phyloP scores from a whole-genome alignment of 2,329 filamentous ascomycete genomes.

The Hymenoscyphus infarciens region DNA sequence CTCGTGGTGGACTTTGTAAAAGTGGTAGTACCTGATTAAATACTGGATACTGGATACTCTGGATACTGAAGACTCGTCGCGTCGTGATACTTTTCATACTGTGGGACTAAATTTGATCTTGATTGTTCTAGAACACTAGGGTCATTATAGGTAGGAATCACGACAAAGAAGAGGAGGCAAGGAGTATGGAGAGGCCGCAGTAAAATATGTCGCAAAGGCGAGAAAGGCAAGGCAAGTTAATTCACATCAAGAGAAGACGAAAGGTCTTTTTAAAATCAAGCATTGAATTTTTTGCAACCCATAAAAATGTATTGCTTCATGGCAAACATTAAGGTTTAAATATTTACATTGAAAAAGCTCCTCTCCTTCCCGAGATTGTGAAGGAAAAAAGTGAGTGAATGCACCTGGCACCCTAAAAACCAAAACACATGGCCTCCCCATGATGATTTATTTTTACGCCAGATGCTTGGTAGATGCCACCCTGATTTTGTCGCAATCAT shows the following conservation, averaged over 20 bases:
- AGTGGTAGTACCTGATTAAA: too few relatives aligned
- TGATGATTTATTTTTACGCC: not conserved
- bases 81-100: too few relatives aligned
- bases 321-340: slow-evolving; percentile 27
- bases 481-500: not conserved
- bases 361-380: not conserved
- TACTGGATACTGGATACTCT: too few relatives aligned
- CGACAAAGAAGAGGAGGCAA: too few relatives aligned
- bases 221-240: not conserved
- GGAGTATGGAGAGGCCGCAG: not conserved
- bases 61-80: too few relatives aligned
- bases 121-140: too few relatives aligned
- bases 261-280: not conserved
- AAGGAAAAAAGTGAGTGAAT: not conserved
- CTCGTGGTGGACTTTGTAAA: too few relatives aligned
- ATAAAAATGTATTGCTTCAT: slow-evolving; percentile 4
- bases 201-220: not conserved
- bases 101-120: too few relatives aligned
- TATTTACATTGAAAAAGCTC: slow-evolving; percentile 26
- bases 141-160: too few relatives aligned
- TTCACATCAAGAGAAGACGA: not conserved
- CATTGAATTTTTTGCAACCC: not conserved
- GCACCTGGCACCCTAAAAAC: not conserved
- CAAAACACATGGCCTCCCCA: not conserved
- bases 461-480: not conserved